Evolutionary conservation across 768 basidiomycete species (phyloP).

Genomic region (Mycena maculata): DNA sequence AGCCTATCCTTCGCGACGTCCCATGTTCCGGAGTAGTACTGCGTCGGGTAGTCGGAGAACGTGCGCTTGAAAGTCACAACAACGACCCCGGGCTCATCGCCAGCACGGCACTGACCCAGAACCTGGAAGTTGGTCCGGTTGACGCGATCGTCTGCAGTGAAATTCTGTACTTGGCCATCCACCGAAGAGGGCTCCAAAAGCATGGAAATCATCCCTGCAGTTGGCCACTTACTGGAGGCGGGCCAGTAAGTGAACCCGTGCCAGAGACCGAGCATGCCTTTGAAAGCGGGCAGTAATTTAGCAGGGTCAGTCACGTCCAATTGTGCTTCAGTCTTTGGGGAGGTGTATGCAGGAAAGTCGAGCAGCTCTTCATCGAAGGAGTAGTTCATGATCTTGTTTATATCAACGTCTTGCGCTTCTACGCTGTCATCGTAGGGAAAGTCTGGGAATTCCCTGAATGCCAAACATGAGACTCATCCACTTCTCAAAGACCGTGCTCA

Average conservation of each 20-base stretch:
- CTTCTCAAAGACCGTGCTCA: neutral
- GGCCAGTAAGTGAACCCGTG: conserved; percentile 24
- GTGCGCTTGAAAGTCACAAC: conserved; percentile 17
- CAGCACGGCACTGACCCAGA: conserved; percentile 13
- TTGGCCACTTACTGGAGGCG: neutral
- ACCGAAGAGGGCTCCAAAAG: conserved; percentile 6
- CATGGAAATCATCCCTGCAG: conserved; percentile 28
- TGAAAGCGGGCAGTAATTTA: neutral
- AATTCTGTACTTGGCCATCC: conserved; percentile 10
- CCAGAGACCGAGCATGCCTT: conserved; percentile 20
- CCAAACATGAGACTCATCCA: neutral
- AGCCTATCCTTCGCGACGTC: conserved; percentile 19
- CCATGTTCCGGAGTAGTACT: conserved; percentile 24
- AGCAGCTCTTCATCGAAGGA: conserved; percentile 20
- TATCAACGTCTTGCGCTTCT: conserved; percentile 16
- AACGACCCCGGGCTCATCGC: conserved; percentile 6
- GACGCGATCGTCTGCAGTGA: conserved; percentile 25
- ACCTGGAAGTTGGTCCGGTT: conserved; percentile 21
- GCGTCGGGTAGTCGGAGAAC: conserved; percentile 12
- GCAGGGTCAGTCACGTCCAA: neutral
- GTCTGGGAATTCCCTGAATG: conserved; percentile 12
- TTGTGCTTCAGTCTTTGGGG: neutral
- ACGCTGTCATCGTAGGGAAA: conserved; percentile 30
- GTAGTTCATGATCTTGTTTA: conserved; percentile 29
- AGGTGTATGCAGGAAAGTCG: conserved; percentile 26